phyloP scores from a whole-genome alignment of 495 filamentous ascomycete species.

The Peziza echinospora region DNA sequence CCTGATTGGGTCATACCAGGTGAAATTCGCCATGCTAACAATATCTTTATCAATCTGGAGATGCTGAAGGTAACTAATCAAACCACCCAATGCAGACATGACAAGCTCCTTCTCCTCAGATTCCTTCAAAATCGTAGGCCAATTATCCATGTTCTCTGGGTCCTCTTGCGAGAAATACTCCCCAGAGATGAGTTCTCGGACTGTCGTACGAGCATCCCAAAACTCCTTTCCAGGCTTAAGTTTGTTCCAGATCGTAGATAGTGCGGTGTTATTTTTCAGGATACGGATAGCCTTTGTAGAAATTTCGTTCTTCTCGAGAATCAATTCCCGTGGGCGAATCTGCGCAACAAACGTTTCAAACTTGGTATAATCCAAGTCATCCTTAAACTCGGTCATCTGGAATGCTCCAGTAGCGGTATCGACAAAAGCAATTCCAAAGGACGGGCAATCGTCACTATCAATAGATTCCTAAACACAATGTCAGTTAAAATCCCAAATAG shows the following conservation, averaged over 20 bases:
- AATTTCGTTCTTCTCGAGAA: conserved; percentile 66
- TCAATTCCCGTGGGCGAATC: conserved; percentile 65
- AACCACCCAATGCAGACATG: conserved; percentile 83
- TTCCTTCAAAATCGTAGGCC: conserved; percentile 57
- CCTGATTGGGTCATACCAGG: conserved; percentile 79
- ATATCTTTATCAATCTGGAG: conserved; percentile 79
- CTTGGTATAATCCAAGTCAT: conserved; percentile 86
- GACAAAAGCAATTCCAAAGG: conserved; percentile 82
- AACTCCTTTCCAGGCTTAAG: conserved; percentile 79
- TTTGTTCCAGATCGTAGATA: conserved; percentile 89
- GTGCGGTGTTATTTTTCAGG: conserved; percentile 81
- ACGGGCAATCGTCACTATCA: conserved; percentile 44
- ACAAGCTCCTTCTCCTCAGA: conserved; percentile 57
- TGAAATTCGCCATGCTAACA: conserved; percentile 77
- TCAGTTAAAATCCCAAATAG: not conserved
- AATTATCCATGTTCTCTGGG: conserved; percentile 41
- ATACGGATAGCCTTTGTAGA: conserved; percentile 79
- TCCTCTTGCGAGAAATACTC: conserved; percentile 55
- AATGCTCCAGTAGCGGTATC: conserved; percentile 95
- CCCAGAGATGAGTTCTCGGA: conserved; percentile 60
- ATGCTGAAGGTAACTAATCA: conserved; percentile 61
- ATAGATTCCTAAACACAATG: conserved; percentile 34
- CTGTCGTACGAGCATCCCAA: conserved; percentile 62
- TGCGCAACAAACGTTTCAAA: conserved; percentile 97
- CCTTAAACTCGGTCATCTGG: conserved; percentile 70